A percentile compares a stretch with the other conserved stretches of the same genome.
Evolutionary conservation across 2,329 filamentous ascomycete genomes (phyloP).

Genomic region (Rasamsonia emersonii): DNA sequence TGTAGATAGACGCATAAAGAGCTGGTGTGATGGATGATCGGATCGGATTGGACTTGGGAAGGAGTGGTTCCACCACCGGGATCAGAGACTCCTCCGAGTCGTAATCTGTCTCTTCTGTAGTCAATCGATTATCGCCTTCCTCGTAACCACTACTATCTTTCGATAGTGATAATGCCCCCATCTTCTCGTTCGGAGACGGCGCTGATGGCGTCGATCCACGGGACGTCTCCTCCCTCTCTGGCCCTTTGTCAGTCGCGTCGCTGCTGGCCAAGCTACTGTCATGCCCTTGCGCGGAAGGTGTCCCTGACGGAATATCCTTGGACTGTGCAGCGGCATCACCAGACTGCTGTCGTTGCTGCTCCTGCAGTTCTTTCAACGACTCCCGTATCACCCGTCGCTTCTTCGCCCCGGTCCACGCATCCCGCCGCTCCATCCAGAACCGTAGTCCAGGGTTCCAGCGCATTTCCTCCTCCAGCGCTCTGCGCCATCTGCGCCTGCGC

Average conservation of each 20-base stretch:
- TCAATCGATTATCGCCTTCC: conserved; percentile 19
- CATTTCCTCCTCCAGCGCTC: conserved; percentile 55
- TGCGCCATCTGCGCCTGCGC: conserved; percentile 49
- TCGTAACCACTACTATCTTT: conserved; percentile 5
- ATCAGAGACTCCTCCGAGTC: conserved; percentile 51
- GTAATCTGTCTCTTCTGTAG: conserved; percentile 18
- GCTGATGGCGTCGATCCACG: too few relatives aligned
- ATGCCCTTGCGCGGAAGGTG: too few relatives aligned
- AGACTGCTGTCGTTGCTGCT: not conserved
- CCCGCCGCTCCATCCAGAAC: conserved; percentile 67
- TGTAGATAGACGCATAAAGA: conserved; percentile 75
- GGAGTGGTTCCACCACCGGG: conserved; percentile 63
- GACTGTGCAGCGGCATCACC: not conserved
- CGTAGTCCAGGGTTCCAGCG: conserved; percentile 72
- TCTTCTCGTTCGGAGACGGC: too few relatives aligned
- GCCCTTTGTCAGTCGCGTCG: too few relatives aligned
- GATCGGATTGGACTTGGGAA: conserved; percentile 66
- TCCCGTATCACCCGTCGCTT: conserved; percentile 12
- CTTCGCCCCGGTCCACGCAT: conserved; percentile 74
- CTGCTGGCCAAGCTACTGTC: too few relatives aligned
- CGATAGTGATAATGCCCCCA: conserved; percentile 25
- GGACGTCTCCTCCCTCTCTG: too few relatives aligned
- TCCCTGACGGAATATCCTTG: too few relatives aligned
- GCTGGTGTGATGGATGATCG: conserved; percentile 65
- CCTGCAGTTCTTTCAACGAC: not conserved